A percentile compares a stretch with the other conserved stretches of the same genome.
Evolutionary conservation across 129 eudicot genomes (phyloP).

Genomic region (Silybum marianum): DNA sequence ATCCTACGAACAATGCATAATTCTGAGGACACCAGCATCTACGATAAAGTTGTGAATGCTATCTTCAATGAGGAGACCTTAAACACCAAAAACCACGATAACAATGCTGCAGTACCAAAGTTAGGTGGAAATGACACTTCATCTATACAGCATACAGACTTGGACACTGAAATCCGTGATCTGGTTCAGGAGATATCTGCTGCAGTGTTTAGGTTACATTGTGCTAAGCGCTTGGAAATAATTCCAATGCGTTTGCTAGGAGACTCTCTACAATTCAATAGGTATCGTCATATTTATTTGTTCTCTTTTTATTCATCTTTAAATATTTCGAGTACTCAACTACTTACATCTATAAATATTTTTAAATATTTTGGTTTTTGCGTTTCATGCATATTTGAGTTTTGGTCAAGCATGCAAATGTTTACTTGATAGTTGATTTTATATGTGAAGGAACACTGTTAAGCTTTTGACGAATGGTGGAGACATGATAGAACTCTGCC

Average conservation of each 20-base stretch:
- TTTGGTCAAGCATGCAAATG: constrained; percentile 16
- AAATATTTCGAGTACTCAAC: constrained; percentile 7
- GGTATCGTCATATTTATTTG: constrained; percentile 40
- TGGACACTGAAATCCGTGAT: constrained; percentile 75
- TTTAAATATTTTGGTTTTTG: neutral
- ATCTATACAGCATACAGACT: constrained; percentile 53
- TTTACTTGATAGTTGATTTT: constrained; percentile 18
- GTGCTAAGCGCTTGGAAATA: constrained; percentile 89
- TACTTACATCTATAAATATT: neutral
- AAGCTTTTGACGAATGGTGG: constrained; percentile 82
- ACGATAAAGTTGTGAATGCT: constrained; percentile 84
- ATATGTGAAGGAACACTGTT: constrained; percentile 60
- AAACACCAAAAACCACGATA: constrained; percentile 52
- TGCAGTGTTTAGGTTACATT: constrained; percentile 68
- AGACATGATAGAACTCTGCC: constrained; percentile 89
- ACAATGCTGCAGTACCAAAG: constrained; percentile 45
- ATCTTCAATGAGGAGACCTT: constrained; percentile 71
- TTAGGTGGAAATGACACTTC: constrained; percentile 49
- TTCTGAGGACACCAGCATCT: constrained; percentile 75
- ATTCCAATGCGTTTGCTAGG: constrained; percentile 73
- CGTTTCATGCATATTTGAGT: neutral
- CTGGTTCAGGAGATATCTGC: constrained; percentile 55
- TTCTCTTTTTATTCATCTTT: neutral
- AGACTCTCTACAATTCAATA: constrained; percentile 48
- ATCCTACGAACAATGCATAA: constrained; percentile 78